Base-by-base conservation (phyloP, 163 green algal species). In the Scenedesmus sp. region DNA sequence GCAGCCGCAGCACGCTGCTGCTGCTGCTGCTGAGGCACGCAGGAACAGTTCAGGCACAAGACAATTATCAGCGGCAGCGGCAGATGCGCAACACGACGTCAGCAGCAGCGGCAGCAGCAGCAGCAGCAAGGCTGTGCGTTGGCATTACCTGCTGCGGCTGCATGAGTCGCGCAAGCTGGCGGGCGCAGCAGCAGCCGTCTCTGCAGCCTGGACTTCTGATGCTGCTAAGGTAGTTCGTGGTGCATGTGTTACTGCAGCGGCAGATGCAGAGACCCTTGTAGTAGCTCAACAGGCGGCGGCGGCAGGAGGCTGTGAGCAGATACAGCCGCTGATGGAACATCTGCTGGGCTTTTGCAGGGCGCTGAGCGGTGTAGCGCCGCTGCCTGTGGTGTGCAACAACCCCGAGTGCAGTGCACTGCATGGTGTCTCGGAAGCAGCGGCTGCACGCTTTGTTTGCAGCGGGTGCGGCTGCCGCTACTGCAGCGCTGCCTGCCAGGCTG, bases 361-460 rank as follows among this genome's bases (percentile, higher is more conserved):
- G 26, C 26, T 84, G 76, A 26, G 26, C 26, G 67, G 7, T 77
- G 67, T 77, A 0, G 67, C 67, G 2, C 67, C 67, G 67, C 67
- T 77, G 67, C 67, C 67, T 13, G 67, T 77, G 67, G 67, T 77
- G 67, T 77, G 67, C 67, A 77, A 77, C 18, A 77, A 77, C 67
- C 67, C 67, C 13, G 67, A 5, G 2, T 77, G 67, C 34, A 20
- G 16, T 34, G 67, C 26, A 20, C 67, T 77, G 67, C 1, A 20
- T 77, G 67, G 67, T 77, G 67, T 77, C 18, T 77, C 67, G 13
- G 67, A 77, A 20, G 67, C 67, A 20, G 67, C 67, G 6, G 18
- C 67, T 77, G 67, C 67, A 20, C 67, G 67, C 59, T 64, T 8
- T 8, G 59, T 64, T 8, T 64, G 59, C 9, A 10, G 7, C 9